A percentile compares a stretch with the other conserved stretches of the same genome.
Conservation (phyloP, 2,329 filamentous ascomycete species). For the Colletotrichum sp. region DNA sequence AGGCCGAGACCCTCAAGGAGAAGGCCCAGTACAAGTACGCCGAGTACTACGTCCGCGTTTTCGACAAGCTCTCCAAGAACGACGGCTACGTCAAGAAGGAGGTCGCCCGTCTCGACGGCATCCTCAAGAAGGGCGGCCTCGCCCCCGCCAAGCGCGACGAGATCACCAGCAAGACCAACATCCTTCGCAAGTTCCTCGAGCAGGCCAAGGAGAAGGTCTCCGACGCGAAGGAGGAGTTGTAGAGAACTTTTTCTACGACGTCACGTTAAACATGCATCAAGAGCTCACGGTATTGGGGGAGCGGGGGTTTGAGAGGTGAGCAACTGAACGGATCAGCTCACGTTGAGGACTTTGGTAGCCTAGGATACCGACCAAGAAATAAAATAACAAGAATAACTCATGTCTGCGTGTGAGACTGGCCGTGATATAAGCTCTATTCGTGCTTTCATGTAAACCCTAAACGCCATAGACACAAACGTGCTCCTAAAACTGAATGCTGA, state of each 20-base stretch:
- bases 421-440: background rate
- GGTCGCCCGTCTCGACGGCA: slow-evolving; percentile 76
- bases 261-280: background rate
- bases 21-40: slow-evolving; percentile 75
- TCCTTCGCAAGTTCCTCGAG: slow-evolving; percentile 78
- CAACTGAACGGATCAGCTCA: background rate
- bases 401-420: background rate
- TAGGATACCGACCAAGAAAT: slow-evolving; percentile 1
- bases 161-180: slow-evolving; percentile 84
- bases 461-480: background rate
- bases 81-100: slow-evolving; percentile 86
- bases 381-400: slow-evolving; percentile 5
- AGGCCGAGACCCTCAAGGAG: slow-evolving; percentile 69
- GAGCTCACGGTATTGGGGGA: background rate
- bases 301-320: slow-evolving; percentile 4
- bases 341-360: slow-evolving; percentile 13
- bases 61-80: slow-evolving; percentile 82
- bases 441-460: background rate
- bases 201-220: slow-evolving; percentile 57
- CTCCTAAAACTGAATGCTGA: background rate
- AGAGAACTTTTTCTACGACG: slow-evolving; percentile 32
- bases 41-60: slow-evolving; percentile 92
- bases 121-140: slow-evolving; percentile 86
- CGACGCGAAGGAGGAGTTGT: slow-evolving; percentile 73
- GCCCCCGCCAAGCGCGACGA: slow-evolving; percentile 89